Conservation (phyloP, 805 yeast species). For the Ogataea paraovalis region DNA sequence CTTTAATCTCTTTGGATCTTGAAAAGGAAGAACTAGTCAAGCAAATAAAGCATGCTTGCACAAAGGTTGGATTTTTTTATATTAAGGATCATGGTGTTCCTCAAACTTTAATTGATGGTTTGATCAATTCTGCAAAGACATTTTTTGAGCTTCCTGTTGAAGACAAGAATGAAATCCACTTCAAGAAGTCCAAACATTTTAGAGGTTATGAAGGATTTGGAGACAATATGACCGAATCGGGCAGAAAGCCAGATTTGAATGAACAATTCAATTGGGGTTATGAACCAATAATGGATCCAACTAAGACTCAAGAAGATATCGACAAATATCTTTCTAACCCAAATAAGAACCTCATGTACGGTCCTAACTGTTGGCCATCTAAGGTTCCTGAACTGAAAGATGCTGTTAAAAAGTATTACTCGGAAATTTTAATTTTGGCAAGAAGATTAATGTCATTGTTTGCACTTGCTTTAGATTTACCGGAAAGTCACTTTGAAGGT, state of each 20-base stretch:
- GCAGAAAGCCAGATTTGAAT: slow-evolving; percentile 20
- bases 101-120: slow-evolving; percentile 18
- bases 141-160: slow-evolving; percentile 24
- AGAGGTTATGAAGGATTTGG: slow-evolving; percentile 23
- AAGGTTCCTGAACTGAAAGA: slow-evolving; percentile 25
- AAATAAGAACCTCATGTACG: slow-evolving; percentile 17
- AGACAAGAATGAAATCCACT: slow-evolving; percentile 21
- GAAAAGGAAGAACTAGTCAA: slow-evolving; percentile 7
- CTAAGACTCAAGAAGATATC: slow-evolving; percentile 20
- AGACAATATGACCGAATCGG: slow-evolving; percentile 19
- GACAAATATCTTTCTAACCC: slow-evolving; percentile 14
- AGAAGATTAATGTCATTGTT: slow-evolving; percentile 14
- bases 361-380: slow-evolving; percentile 29
- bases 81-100: slow-evolving; percentile 29
- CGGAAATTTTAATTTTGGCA: slow-evolving; percentile 22
- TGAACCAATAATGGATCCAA: slow-evolving; percentile 30
- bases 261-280: slow-evolving; percentile 25
- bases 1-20: slow-evolving; percentile 12
- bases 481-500: slow-evolving; percentile 24
- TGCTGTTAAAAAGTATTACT: slow-evolving; percentile 21
- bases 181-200: slow-evolving; percentile 14
- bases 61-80: slow-evolving; percentile 31
- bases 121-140: slow-evolving; percentile 19
- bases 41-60: slow-evolving; percentile 14
- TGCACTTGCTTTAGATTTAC: slow-evolving; percentile 28